A percentile compares a stretch with the other conserved stretches of the same genome.
phyloP scores from a whole-genome alignment of 1,284 basidiomycete genomes.

The Leccinum fallax region DNA sequence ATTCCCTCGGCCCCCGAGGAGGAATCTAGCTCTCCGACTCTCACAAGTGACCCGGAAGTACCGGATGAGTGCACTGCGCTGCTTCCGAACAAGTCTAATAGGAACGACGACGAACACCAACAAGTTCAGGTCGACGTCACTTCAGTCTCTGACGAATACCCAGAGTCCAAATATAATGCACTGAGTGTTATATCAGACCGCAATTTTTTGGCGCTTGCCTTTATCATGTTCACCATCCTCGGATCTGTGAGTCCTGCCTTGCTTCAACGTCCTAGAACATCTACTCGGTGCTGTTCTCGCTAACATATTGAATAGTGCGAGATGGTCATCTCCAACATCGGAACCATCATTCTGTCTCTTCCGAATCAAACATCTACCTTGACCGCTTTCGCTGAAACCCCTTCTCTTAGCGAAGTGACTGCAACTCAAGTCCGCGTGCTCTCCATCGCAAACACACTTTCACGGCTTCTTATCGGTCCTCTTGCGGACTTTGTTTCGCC shows the following conservation, averaged over 20 bases:
- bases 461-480: conserved; percentile 68
- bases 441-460: conserved; percentile 68
- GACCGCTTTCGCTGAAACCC: conserved; percentile 12
- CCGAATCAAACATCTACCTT: conserved; percentile 36
- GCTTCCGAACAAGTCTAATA: conserved; percentile 35
- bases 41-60: conserved; percentile 34
- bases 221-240: conserved; percentile 48
- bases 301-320: conserved; percentile 53
- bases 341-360: conserved; percentile 70
- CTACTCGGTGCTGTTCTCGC: background rate
- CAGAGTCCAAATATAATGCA: conserved; percentile 31
- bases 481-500: conserved; percentile 73
- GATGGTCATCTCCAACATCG: conserved; percentile 81
- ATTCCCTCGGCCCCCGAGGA: conserved; percentile 20
- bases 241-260: conserved; percentile 55
- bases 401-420: conserved; percentile 39
- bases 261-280: background rate
- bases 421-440: conserved; percentile 69
- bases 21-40: conserved; percentile 34
- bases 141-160: conserved; percentile 33
- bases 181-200: conserved; percentile 53
- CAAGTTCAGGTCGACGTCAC: conserved; percentile 24
- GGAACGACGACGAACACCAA: conserved; percentile 4
- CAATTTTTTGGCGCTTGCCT: conserved; percentile 58
- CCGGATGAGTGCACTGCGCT: conserved; percentile 48